phyloP scores from a whole-genome alignment of 179 eudicot species.

The Heliamphora pulchella region DNA sequence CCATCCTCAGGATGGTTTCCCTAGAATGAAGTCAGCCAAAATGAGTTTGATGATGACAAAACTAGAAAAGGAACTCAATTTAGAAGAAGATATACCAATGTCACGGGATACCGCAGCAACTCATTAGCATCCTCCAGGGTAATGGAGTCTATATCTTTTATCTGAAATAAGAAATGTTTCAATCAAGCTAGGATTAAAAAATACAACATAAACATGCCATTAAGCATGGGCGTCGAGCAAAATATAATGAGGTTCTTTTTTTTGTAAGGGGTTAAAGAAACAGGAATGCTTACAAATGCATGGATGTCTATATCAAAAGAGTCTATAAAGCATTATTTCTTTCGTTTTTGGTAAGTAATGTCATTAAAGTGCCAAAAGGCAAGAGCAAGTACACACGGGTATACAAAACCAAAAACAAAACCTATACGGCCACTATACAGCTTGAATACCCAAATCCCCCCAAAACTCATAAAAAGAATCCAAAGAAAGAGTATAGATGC shows the following conservation, averaged over 20 bases:
- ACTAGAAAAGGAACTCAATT: background rate
- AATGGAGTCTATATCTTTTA: slow-evolving; percentile 45
- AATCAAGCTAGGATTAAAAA: background rate
- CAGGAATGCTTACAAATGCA: background rate
- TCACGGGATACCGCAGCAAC: slow-evolving; percentile 66
- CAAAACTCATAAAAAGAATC: too few species aligned
- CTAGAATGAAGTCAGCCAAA: slow-evolving; percentile 31
- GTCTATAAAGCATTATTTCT: too few species aligned
- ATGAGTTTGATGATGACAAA: slow-evolving; percentile 8
- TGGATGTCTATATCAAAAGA: background rate
- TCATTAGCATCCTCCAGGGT: slow-evolving; percentile 70
- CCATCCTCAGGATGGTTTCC: slow-evolving; percentile 75
- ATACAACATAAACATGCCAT: background rate
- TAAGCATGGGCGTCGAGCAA: background rate
- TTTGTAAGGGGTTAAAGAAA: background rate
- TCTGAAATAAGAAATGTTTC: slow-evolving; percentile 34
- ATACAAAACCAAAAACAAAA: too few species aligned
- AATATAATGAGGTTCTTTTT: background rate
- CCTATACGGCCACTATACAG: too few species aligned
- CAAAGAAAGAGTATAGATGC: too few species aligned
- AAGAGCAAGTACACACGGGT: too few species aligned
- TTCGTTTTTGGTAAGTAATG: too few species aligned
- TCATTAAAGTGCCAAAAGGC: too few species aligned
- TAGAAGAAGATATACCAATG: slow-evolving; percentile 42
- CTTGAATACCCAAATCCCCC: too few species aligned